Conservation (phyloP, 2,329 filamentous ascomycete genomes). For the Apiospora kogelbergensis region DNA sequence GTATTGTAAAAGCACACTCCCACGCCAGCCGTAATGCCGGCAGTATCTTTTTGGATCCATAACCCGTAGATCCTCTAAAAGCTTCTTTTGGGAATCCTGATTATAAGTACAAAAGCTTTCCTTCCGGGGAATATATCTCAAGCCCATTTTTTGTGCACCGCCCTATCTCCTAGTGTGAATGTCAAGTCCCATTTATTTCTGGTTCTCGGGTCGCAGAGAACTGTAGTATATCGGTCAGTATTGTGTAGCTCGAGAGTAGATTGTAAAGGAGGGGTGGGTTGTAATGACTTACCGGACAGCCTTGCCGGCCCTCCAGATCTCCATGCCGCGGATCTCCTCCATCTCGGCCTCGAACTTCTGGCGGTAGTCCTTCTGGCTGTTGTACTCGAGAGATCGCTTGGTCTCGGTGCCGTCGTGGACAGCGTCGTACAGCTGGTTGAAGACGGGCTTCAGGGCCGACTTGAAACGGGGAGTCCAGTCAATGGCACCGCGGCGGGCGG, state of each 20-base stretch:
- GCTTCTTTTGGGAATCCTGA: slow-evolving; percentile 30
- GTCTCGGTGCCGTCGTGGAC: slow-evolving; percentile 93
- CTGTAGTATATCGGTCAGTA: slow-evolving; percentile 39
- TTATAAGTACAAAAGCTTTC: slow-evolving; percentile 35
- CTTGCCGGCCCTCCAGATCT: slow-evolving; percentile 99
- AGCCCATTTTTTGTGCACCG: slow-evolving; percentile 20
- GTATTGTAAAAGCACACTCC: not conserved
- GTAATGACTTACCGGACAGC: slow-evolving; percentile 70
- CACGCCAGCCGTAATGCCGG: not conserved
- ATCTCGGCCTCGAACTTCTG: slow-evolving; percentile 98
- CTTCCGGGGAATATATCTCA: slow-evolving; percentile 23
- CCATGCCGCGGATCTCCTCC: slow-evolving; percentile 94
- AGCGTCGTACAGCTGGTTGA: slow-evolving; percentile 94
- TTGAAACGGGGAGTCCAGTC: slow-evolving; percentile 99
- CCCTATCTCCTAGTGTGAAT: slow-evolving; percentile 21
- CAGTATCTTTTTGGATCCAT: slow-evolving; percentile 10
- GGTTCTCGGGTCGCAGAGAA: slow-evolving; percentile 82
- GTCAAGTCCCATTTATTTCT: slow-evolving; percentile 56
- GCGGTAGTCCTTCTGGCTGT: slow-evolving; percentile 92
- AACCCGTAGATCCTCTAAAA: slow-evolving; percentile 17
- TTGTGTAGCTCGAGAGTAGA: not conserved
- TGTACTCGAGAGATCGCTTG: slow-evolving; percentile 94
- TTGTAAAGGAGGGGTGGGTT: not conserved
- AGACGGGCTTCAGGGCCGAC: slow-evolving; percentile 96
- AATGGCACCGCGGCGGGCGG: slow-evolving; percentile 95